Conservation (phyloP, 176 grass and related monocot species). For the Raddia guianensis region DNA sequence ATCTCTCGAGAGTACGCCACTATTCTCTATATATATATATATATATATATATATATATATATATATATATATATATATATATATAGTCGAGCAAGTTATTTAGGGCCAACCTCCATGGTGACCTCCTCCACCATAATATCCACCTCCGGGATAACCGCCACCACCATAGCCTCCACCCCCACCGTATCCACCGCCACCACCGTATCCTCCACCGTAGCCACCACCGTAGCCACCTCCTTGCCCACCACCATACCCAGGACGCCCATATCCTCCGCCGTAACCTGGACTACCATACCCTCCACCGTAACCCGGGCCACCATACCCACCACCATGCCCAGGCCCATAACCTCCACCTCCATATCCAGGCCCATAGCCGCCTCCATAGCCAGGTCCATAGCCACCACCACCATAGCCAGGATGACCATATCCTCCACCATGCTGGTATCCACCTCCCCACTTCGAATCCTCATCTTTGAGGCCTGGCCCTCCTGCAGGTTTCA, state of each 20-base stretch:
- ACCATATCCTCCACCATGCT: conserved; percentile 17
- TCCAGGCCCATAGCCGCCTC: neutral
- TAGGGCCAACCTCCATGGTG: conserved; percentile 21
- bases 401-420: neutral
- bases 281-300: conserved; percentile 22
- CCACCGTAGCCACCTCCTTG: neutral
- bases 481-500: neutral
- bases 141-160: neutral
- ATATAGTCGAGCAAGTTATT: neutral
- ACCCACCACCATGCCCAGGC: neutral
- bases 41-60: too few relatives aligned
- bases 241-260: neutral
- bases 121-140: neutral
- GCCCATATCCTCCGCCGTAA: conserved; percentile 6
- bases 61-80: too few relatives aligned
- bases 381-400: neutral
- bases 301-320: neutral
- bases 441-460: conserved; percentile 25
- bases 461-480: conserved; percentile 1
- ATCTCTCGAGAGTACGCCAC: too few relatives aligned
- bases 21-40: too few relatives aligned
- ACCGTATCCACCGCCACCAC: neutral
- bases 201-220: conserved; percentile 7
- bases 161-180: conserved; percentile 9
- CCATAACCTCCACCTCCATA: neutral